Base-by-base conservation (phyloP, 2,329 filamentous ascomycete genomes). In the Xylariaceae sp. region DNA sequence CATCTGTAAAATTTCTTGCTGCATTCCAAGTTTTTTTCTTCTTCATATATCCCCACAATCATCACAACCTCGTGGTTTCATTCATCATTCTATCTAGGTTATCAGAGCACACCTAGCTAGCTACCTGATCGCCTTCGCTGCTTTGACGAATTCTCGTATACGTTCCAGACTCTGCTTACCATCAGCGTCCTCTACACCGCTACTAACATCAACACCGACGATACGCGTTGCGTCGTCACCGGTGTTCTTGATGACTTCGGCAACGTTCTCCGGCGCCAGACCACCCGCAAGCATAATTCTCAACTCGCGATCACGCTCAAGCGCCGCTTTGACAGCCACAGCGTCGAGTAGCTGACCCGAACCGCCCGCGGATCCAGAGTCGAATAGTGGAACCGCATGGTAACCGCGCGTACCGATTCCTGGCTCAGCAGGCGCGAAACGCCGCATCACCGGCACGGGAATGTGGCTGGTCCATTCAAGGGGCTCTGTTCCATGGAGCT, bases 401-500 rank as follows among this genome's bases (percentile, higher is more conserved):
- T 91, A 95, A 8, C 91, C 92, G 50, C 91, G 83, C 35, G 81
- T 74, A 6, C 85, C 85, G 39, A 96, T 76, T 0, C 87, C 89
- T n/a, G 83, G 74, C 44, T 92, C 85, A 2, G 81, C 83, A 0
- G 92, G 91, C 47, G 86, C 85, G 74, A 97, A 99, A 43, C 87
- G 89, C 61, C 86, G 87, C 59, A 99, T 86, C 4, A 99, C 92
- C 0, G 94, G 94, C 0, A 97, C 92, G 1, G 94, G 92, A 42
- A 99, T 91, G n/a, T 89, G 74, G 39, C 76, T 82, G 1, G 92
- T 87, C 92, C 93, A 99, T 70, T 99, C 94, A 3, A 97, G 67
- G 2, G 94, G 93, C 70, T 99, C 95, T 40, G 87, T 82, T 7
- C 94, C 95, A 68, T 99, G 94, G 2, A 99, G 82, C 69, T 99